Evolutionary conservation across 1,284 basidiomycete species (phyloP), one percentile per base, ranked within the genome.

Genomic region (Cerrena zonata): DNA sequence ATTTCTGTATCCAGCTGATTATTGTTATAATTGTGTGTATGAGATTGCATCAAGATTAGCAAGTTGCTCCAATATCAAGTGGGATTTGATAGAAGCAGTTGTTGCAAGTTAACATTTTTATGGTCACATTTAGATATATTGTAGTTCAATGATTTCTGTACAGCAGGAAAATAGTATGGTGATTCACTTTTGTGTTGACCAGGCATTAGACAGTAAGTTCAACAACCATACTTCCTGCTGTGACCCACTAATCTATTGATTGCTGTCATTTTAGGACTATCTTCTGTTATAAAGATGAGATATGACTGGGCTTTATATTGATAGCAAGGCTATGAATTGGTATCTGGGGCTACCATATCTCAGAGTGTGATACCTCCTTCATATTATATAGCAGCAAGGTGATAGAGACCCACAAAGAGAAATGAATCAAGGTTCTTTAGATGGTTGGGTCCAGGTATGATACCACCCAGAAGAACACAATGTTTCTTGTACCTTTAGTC

Each of bases 231-330:
- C 7, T 46, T 48, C 1, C 70, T 70, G 44, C 54, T 56, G 50
- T 71, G 69, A 1, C 68, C 66, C 23, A 70, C 67, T 15, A 55
- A 48, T 0, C 71, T 70, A 55, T 61, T 62, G 2, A 72, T 42
- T 22, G 58, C 49, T 2, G 60, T 48, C 55, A 67, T 54, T 12
- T 52, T 65, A 47, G 45, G 58, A 5, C 50, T 53, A 50, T 62
- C 58, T 0, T 63, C 62, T 3, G 49, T 51, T 1, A 26, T 55
- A 21, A 65, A 36, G n/a, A 47, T 43, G 1, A 64, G 15, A 41
- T 56, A 58, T 5, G 56, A 44, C 24, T 56, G 4, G 2, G 60
- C 60, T n/a, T 13, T 26, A 36, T n/a, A n/a, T n/a, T n/a, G n/a
- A n/a, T n/a, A n/a, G n/a, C n/a, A n/a, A n/a, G n/a, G n/a, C n/a